Evolutionary conservation across 2,329 filamentous ascomycete genomes (phyloP), one percentile per base, ranked within the genome.

Genomic region (Tolypocladium pustulatum): DNA sequence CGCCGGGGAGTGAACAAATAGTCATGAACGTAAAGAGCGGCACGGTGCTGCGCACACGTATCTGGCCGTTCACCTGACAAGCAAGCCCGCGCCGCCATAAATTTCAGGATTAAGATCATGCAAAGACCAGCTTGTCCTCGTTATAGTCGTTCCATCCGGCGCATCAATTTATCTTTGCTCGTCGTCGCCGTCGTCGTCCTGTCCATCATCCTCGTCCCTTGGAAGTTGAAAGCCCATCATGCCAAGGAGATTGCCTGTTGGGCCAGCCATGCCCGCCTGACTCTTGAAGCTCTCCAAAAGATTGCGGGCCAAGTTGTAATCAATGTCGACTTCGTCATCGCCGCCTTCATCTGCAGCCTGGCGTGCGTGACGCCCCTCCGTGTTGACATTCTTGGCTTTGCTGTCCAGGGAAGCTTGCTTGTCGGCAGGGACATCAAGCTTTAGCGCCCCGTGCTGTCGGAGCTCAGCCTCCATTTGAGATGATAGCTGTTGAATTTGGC

Each of bases 281-380:
- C 89, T 87, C 69, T 96, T 95, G 73, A 99, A 92, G 66, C 90
- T 93, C 71, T 97, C 91, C 1, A 99, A 78, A 58, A 99, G 78
- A 67, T 97, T 97, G 71, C 89, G 91, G 22, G 90, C 91, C 30
- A 99, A 78, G 61, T 94, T 93, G 65, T 91, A 89, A 69, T 97
- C 90, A 34, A 94, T 84, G 62, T 91, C 80, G 5, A 94, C 81
- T 57, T 88, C 85, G 0, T 82, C 38, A n/a, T 41, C 80, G 12
- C 72, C 73, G 12, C 76, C 77, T 10, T 81, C 78, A 3, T 80
- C 78, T 43, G 83, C 75, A 30, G 78, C 76, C 34, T 79, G 73
- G 9, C 76, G 71, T 55, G 72, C 71, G 3, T 70, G 66, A 3
- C 66, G 61, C 56, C 62, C 34, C 22, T 27, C 38, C 15, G 61